Evolutionary conservation across 371 early-diverging fungal species (phyloP), one percentile per base, ranked within the genome.

Genomic region (Lichtheimia corymbifera): DNA sequence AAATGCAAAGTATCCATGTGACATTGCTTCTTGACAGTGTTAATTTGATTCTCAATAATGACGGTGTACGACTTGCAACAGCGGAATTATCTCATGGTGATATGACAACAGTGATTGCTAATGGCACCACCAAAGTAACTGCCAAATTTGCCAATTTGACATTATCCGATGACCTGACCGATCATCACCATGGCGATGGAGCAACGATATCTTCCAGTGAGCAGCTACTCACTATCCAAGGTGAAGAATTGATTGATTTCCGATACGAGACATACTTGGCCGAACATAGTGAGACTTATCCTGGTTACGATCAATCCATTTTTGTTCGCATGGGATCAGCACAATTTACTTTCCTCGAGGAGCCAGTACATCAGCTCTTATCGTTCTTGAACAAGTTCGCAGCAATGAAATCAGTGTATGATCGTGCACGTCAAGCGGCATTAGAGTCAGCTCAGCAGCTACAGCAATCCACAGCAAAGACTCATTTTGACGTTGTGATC

Each of bases 81-180:
- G 83, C 88, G 35, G 83, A 84, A 14, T 78, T 96, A 5, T 90
- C 88, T 0, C 82, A 86, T 4, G 91, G 93, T 14, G 85, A 91
- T 28, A 76, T 93, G 43, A 75, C 87, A 0, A 83, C 93, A 0
- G 64, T 87, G 0, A 64, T 96, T 61, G 76, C 78, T 12, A 76
- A 83, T 4, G 76, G 79, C 7, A 82, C 86, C 15, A 79, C 93
- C 58, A 73, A 82, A 1, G 84, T 97, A 0, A 85, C 80, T 12
- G 97, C 96, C 45, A 91, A 90, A 51, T 79, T 98, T 49, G 97
- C 96, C 35, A 91, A 92, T 60, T 83, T 97, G 22, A 84, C 86
- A 4, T 66, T 97, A 15, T 84, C 86, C 0, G 90, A 93, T 63
- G 85, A 90, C 49, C 65, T 83, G 27, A 67, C 68, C 40, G 55